Evolutionary conservation across 2,329 filamentous ascomycete genomes (phyloP).

Genomic region (Nakataea oryzae): DNA sequence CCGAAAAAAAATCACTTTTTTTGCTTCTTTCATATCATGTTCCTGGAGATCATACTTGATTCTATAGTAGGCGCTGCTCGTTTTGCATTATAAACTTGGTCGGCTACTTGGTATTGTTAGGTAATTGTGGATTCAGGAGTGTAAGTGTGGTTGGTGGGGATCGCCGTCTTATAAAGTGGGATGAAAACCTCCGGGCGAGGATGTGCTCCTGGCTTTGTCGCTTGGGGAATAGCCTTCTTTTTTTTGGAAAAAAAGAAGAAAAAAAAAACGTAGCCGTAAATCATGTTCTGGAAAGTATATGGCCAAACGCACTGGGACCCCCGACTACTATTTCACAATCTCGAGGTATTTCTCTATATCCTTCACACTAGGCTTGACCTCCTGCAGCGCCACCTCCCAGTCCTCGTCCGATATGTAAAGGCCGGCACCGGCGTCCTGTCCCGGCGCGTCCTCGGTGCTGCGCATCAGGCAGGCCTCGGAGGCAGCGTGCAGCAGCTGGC

Average conservation of each 20-base stretch:
- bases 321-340: background rate
- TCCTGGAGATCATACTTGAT: background rate
- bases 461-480: conserved; percentile 26
- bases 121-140: background rate
- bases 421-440: conserved; percentile 5
- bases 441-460: conserved; percentile 9
- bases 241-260: no score
- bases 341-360: conserved; percentile 29
- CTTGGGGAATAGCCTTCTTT: no score
- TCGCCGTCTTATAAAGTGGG: background rate
- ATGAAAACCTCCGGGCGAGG: background rate
- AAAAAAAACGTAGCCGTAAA: background rate
- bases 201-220: no score
- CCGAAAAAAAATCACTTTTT: no score
- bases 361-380: conserved; percentile 38
- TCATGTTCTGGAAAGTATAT: no score
- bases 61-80: background rate
- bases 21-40: no score
- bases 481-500: conserved; percentile 34
- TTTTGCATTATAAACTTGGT: background rate
- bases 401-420: conserved; percentile 27
- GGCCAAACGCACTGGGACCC: background rate
- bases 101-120: background rate
- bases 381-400: conserved; percentile 40
- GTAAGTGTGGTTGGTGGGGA: background rate